Conservation (phyloP, 768 basidiomycete species). For the Lactifluus piperatus region DNA sequence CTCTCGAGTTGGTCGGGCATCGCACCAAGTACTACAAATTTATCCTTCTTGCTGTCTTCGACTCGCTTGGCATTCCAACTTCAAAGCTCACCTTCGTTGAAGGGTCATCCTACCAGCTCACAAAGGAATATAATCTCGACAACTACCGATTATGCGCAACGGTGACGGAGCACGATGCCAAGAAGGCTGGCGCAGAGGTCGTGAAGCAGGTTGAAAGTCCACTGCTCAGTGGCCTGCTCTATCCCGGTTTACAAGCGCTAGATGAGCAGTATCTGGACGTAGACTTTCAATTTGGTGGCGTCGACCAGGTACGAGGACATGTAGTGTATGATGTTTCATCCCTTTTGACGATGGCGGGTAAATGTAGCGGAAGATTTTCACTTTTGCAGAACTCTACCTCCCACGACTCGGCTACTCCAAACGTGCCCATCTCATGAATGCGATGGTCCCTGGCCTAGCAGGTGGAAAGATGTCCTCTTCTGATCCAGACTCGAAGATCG, state of each 20-base stretch:
- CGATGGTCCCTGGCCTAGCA: constrained; percentile 90
- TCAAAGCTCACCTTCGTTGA: constrained; percentile 75
- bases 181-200: constrained; percentile 97
- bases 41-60: constrained; percentile 75
- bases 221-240: constrained; percentile 82
- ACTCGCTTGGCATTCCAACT: constrained; percentile 83
- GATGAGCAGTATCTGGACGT: constrained; percentile 95
- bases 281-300: constrained; percentile 97
- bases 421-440: constrained; percentile 96
- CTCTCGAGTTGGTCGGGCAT: constrained; percentile 80
- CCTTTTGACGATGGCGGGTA: neutral
- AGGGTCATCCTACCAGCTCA: constrained; percentile 90
- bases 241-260: constrained; percentile 93
- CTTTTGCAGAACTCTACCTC: constrained; percentile 92
- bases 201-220: constrained; percentile 96
- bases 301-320: constrained; percentile 69
- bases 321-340: neutral
- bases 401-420: constrained; percentile 89
- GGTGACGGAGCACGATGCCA: constrained; percentile 92
- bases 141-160: constrained; percentile 88
- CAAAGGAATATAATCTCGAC: constrained; percentile 87
- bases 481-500: constrained; percentile 96
- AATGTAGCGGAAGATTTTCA: constrained; percentile 90
- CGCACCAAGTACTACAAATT: constrained; percentile 87
- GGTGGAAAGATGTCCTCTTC: constrained; percentile 99